A percentile compares a stretch with the other conserved stretches of the same genome.
These are phyloP conservation scores for Beauveria rudraprayagi DNA, from an alignment of 2,329 filamentous ascomycete species.

Conservation along the genomic window DNA sequence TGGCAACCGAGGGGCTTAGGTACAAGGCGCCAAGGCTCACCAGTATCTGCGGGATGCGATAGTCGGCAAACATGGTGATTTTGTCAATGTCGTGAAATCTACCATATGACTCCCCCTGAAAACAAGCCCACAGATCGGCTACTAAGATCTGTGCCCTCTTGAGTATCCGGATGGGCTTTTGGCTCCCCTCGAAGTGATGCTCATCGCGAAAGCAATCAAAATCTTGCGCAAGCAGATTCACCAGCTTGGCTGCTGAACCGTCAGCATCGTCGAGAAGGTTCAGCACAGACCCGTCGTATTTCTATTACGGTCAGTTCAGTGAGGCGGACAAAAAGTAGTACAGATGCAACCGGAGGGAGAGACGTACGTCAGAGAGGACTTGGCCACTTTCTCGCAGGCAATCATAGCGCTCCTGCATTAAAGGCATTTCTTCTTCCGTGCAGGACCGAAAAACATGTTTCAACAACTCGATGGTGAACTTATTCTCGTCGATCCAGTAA, in stretches of 20 bases:
- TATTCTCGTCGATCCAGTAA: slow-evolving; percentile 73
- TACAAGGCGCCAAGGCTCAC: slow-evolving; percentile 72
- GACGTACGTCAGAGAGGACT: slow-evolving; percentile 64
- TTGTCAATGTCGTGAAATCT: slow-evolving; percentile 85
- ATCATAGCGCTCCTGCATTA: slow-evolving; percentile 67
- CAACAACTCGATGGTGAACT: slow-evolving; percentile 67
- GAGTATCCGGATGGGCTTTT: slow-evolving; percentile 66
- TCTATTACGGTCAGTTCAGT: slow-evolving; percentile 34
- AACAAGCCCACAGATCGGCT: slow-evolving; percentile 94
- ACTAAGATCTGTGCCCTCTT: slow-evolving; percentile 96
- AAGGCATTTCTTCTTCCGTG: slow-evolving; percentile 78
- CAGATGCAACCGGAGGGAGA: background rate
- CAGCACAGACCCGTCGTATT: slow-evolving; percentile 66
- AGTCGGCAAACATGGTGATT: slow-evolving; percentile 98
- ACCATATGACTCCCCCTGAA: slow-evolving; percentile 72
- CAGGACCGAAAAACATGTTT: slow-evolving; percentile 76
- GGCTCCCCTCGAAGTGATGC: slow-evolving; percentile 62
- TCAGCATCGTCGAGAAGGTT: slow-evolving; percentile 68
- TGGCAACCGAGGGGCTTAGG: slow-evolving; percentile 74
- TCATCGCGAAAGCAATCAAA: slow-evolving; percentile 86
- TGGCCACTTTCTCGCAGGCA: slow-evolving; percentile 78
- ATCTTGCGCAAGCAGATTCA: slow-evolving; percentile 74
- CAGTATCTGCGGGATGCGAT: slow-evolving; percentile 90
- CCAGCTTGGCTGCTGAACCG: slow-evolving; percentile 72
- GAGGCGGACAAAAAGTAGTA: background rate